Conservation (phyloP, 805 yeast genomes). For the Suhomyces pyralidae region DNA sequence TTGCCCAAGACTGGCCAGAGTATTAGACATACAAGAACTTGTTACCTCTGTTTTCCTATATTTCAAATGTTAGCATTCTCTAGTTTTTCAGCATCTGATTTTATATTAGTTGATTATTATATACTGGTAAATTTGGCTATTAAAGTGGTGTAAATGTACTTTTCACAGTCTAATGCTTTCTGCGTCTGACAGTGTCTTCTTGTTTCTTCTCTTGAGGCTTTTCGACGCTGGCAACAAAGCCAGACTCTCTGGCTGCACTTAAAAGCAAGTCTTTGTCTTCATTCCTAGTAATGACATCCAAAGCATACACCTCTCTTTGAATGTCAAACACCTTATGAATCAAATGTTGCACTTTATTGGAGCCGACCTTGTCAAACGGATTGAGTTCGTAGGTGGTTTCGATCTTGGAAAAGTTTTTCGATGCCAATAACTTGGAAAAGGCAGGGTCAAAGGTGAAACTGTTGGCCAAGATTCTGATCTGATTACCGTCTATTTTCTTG, state of each 20-base stretch:
- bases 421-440: conserved; percentile 34
- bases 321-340: conserved; percentile 23
- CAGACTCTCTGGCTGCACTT: conserved; percentile 11
- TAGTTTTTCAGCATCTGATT: too few relatives aligned
- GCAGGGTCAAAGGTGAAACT: conserved; percentile 50
- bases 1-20: too few relatives aligned
- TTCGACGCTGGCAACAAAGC: background rate
- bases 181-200: background rate
- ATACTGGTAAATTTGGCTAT: too few relatives aligned
- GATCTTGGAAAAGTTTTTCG: conserved; percentile 44
- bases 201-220: background rate
- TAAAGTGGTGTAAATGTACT: too few relatives aligned
- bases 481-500: conserved; percentile 22
- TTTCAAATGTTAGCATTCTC: too few relatives aligned
- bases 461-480: conserved; percentile 43
- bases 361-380: conserved; percentile 19
- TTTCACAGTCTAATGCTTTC: background rate
- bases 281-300: conserved; percentile 20
- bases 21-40: background rate
- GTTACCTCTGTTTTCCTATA: too few relatives aligned
- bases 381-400: conserved; percentile 24
- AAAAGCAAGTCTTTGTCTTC: conserved; percentile 17
- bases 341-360: background rate
- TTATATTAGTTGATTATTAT: too few relatives aligned
- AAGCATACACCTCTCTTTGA: conserved; percentile 26